Evolutionary conservation across 1,284 basidiomycete genomes (phyloP).

Genomic region (Pulchroboletus neoregius): DNA sequence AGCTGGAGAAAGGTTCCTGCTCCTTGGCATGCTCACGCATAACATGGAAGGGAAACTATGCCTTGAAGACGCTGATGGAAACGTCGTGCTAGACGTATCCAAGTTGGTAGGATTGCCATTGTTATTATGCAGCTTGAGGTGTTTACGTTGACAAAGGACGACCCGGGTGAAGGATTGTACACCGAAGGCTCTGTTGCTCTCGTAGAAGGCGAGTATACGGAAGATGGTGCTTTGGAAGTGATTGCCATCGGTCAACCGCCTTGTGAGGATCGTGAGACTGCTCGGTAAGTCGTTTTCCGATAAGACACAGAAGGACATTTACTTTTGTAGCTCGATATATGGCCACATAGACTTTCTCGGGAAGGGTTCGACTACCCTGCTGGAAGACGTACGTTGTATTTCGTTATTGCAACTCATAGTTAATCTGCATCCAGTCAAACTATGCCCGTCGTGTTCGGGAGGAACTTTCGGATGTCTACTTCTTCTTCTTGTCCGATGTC

Average conservation of each 20-base stretch:
- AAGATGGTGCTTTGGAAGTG: conserved; percentile 84
- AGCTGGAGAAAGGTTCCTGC: conserved; percentile 84
- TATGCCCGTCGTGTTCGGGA: conserved; percentile 57
- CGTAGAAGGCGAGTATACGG: conserved; percentile 94
- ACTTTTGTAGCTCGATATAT: conserved; percentile 67
- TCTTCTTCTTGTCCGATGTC: conserved; percentile 94
- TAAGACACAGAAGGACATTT: neutral
- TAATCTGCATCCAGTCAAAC: conserved; percentile 43
- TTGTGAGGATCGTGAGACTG: conserved; percentile 80
- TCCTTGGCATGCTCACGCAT: conserved; percentile 91
- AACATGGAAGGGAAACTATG: conserved; percentile 88
- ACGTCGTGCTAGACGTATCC: conserved; percentile 85
- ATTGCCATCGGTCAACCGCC: conserved; percentile 97
- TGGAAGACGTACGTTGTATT: conserved; percentile 77
- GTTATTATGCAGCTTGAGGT: neutral
- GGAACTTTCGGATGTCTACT: conserved; percentile 74
- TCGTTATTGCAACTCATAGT: neutral
- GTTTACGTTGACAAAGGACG: conserved; percentile 52
- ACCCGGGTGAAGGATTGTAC: conserved; percentile 93
- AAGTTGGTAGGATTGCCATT: conserved; percentile 62
- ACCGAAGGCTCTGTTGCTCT: conserved; percentile 95
- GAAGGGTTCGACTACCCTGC: conserved; percentile 81
- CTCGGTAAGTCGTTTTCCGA: conserved; percentile 51
- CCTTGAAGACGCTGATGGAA: conserved; percentile 92
- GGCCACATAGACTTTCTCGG: conserved; percentile 96